These are phyloP conservation scores for Leishmania martiniquensis DNA, from an alignment of 208 protist species.

Conservation along the genomic window DNA sequence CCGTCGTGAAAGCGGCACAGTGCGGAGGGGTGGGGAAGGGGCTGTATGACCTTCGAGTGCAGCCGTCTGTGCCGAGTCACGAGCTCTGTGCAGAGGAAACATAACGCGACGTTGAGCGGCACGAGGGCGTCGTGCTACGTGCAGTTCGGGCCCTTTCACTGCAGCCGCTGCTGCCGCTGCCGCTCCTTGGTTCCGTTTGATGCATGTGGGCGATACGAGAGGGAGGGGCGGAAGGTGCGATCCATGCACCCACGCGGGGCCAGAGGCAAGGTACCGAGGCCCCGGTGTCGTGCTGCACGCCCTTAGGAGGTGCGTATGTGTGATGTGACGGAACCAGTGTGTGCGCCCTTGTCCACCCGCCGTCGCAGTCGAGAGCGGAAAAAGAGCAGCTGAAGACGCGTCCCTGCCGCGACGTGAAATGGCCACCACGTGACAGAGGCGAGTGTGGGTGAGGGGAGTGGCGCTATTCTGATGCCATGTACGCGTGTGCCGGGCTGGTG, in stretches of 20 bases:
- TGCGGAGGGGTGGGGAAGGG: neutral
- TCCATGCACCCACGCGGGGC: neutral
- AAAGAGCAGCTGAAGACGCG: neutral
- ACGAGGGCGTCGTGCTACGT: too few relatives aligned
- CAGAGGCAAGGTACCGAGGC: neutral
- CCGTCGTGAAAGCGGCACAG: neutral
- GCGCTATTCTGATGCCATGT: too few relatives aligned
- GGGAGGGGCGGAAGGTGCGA: too few relatives aligned
- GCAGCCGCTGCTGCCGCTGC: neutral
- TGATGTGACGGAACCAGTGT: neutral
- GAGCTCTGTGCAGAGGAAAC: neutral
- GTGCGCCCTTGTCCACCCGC: neutral
- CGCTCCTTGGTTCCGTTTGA: neutral
- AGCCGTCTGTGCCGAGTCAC: neutral
- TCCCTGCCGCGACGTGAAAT: neutral
- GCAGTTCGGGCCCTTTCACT: neutral
- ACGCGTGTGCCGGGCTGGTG: neutral
- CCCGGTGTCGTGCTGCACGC: neutral
- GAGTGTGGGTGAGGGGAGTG: conserved; percentile 1
- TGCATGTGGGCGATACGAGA: neutral
- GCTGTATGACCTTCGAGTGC: neutral
- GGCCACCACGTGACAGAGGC: neutral
- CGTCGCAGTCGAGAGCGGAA: neutral
- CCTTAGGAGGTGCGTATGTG: neutral
- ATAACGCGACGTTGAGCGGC: neutral